Evolutionary conservation across 164 flowering plant genomes (phyloP).

Genomic region (Dillenia turbinata): DNA sequence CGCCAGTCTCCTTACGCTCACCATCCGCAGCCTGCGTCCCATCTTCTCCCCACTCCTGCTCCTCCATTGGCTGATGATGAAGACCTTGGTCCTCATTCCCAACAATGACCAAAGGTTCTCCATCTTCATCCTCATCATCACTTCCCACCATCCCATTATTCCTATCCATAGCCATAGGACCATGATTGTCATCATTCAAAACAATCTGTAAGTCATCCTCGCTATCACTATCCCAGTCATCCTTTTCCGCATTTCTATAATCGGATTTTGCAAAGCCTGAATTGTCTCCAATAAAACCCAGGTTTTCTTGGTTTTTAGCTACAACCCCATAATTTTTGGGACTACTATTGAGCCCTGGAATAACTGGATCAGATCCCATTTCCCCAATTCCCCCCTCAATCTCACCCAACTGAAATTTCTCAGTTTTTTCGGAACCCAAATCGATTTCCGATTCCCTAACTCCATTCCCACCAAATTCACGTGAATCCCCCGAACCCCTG

Average conservation of each 20-base stretch:
- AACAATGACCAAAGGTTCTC: slow-evolving; percentile 69
- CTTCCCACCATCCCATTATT: slow-evolving; percentile 35
- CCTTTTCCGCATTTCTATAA: slow-evolving; percentile 28
- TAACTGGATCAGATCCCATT: slow-evolving; percentile 33
- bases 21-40: slow-evolving; percentile 42
- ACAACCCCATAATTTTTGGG: slow-evolving; percentile 14
- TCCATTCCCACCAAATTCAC: slow-evolving; percentile 4
- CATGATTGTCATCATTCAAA: slow-evolving; percentile 56
- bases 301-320: neutral
- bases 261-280: slow-evolving; percentile 7
- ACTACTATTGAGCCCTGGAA: slow-evolving; percentile 53
- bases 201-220: slow-evolving; percentile 97
- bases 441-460: slow-evolving; percentile 12
- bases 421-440: slow-evolving; percentile 10
- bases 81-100: slow-evolving; percentile 34
- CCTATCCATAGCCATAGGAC: slow-evolving; percentile 38
- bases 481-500: slow-evolving; percentile 22
- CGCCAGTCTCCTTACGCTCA: slow-evolving; percentile 62
- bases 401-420: slow-evolving; percentile 16
- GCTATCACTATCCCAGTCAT: slow-evolving; percentile 93
- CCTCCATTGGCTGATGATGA: slow-evolving; percentile 48
- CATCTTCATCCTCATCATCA: slow-evolving; percentile 72
- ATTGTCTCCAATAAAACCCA: neutral
- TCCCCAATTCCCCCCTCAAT: slow-evolving; percentile 27
- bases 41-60: slow-evolving; percentile 75